Percentiles rank a stretch among this genome's conserved stretches.
These are phyloP conservation scores for Pichia terricola DNA, from an alignment of 1,139 yeast species.

Conservation along the genomic window DNA sequence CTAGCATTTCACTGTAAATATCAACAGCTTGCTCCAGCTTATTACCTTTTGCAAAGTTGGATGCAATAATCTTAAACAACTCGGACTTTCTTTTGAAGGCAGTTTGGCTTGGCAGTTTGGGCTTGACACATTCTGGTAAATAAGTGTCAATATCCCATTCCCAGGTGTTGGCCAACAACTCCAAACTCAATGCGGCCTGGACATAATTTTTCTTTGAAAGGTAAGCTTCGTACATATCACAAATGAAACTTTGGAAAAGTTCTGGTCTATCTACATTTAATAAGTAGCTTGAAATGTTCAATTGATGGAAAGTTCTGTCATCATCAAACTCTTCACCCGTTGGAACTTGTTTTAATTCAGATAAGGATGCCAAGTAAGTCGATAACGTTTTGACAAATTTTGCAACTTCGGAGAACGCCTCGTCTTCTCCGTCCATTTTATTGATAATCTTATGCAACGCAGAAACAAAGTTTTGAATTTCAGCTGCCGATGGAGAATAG, in stretches of 20 bases:
- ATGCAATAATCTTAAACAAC: slow-evolving; percentile 62
- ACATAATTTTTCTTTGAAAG: slow-evolving; percentile 52
- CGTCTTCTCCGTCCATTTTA: slow-evolving; percentile 58
- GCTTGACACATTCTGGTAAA: slow-evolving; percentile 51
- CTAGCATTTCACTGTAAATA: slow-evolving; percentile 66
- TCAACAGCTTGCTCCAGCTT: slow-evolving; percentile 71
- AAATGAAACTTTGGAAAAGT: slow-evolving; percentile 66
- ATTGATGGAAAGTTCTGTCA: slow-evolving; percentile 72
- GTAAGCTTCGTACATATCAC: slow-evolving; percentile 63
- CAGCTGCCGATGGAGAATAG: slow-evolving; percentile 47
- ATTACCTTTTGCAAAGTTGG: slow-evolving; percentile 61
- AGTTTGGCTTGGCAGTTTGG: slow-evolving; percentile 69
- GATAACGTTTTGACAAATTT: slow-evolving; percentile 47
- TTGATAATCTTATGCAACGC: slow-evolving; percentile 35
- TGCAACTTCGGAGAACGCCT: slow-evolving; percentile 44
- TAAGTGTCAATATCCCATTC: slow-evolving; percentile 59
- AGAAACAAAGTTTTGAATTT: slow-evolving; percentile 45
- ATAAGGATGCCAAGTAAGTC: slow-evolving; percentile 56
- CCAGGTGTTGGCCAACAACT: slow-evolving; percentile 68
- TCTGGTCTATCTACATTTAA: slow-evolving; percentile 77
- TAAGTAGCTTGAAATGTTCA: slow-evolving; percentile 69
- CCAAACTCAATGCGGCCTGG: slow-evolving; percentile 79
- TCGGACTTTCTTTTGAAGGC: slow-evolving; percentile 77
- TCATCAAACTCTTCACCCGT: slow-evolving; percentile 78
- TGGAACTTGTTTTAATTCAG: slow-evolving; percentile 68